Base-by-base conservation (phyloP, 2,329 filamentous ascomycete species). In the Aureobasidium sp. region DNA sequence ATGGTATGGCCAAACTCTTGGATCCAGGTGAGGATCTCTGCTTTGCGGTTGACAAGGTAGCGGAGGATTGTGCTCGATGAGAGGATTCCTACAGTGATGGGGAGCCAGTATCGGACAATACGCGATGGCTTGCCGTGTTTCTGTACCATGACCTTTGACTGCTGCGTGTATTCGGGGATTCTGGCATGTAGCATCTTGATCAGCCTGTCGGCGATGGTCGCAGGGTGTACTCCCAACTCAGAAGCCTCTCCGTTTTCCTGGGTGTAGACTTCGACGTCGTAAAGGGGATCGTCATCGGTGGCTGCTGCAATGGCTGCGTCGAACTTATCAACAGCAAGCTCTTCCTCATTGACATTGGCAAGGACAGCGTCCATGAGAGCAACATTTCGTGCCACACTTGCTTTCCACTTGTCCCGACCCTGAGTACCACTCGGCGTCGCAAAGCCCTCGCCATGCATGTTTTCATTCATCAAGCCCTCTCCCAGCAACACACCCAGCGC, bases 31-130 rank as follows among this genome's bases (percentile, higher is more conserved):
- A 89, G 65, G 21, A 99, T 87, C 65, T 93, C 89, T 21, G 87
- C 87, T 67, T 84, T 84, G 55, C 86, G 82, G 69, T 87, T 89
- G 62, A 88, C 79, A 31, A 95, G 74, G 38, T 97, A 83, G 23
- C 86, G 86, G 17, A 97, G 77, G n/a, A 95, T 79, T 0, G 92
- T 96, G 17, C 89, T 92, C 0, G 90, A 93, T 0, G 92, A 96
- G 11, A 95, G 76, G 2, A 96, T 71, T 1, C 90, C 80, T 9
- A 84, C 73, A 1, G 84, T 81, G 0, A 84, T 82, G 0, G 92
- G 90, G 5, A 96, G 78, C 94, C 94, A 99, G 74, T 96, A 97
- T 50, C 94, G 84, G 3, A 95, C 79, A 5, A 94, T 68, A 40
- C 78, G 77, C 4, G 88, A 84, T 0, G 94, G 94, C 23, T 86